These are phyloP conservation scores for Aspergillus conjunctus DNA, from an alignment of 495 filamentous ascomycete species.

Conservation along the genomic window DNA sequence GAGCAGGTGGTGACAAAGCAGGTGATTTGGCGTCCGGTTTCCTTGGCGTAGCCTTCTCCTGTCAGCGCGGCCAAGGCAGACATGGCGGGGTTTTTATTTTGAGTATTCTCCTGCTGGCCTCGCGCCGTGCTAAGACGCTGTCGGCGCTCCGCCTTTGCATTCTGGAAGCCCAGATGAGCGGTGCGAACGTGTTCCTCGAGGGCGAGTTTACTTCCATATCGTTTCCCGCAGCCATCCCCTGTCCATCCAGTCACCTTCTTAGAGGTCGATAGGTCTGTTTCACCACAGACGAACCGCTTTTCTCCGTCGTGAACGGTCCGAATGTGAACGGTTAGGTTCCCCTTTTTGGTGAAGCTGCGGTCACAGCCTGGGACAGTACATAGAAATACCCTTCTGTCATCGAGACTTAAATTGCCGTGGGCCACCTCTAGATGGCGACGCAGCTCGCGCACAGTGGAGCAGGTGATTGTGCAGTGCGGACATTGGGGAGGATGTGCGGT, in stretches of 20 bases:
- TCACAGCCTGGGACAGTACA: slow-evolving; percentile 68
- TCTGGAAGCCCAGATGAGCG: slow-evolving; percentile 64
- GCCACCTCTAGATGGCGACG: slow-evolving; percentile 69
- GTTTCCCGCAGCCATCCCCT: slow-evolving; percentile 66
- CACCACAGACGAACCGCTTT: slow-evolving; percentile 71
- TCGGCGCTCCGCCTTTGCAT: slow-evolving; percentile 47
- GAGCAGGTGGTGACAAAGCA: slow-evolving; percentile 59
- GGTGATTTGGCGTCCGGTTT: slow-evolving; percentile 53
- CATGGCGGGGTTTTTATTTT: slow-evolving; percentile 18
- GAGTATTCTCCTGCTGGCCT: slow-evolving; percentile 19
- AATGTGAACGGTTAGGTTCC: slow-evolving; percentile 78
- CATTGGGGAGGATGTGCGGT: slow-evolving; percentile 74
- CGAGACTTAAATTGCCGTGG: slow-evolving; percentile 62
- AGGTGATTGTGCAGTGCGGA: slow-evolving; percentile 66
- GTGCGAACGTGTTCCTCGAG: slow-evolving; percentile 82
- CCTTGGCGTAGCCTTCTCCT: slow-evolving; percentile 58
- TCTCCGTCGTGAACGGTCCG: slow-evolving; percentile 71
- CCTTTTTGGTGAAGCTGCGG: slow-evolving; percentile 72
- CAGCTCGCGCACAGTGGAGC: slow-evolving; percentile 60
- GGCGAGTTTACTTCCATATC: slow-evolving; percentile 68
- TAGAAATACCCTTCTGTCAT: slow-evolving; percentile 60
- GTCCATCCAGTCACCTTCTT: slow-evolving; percentile 67
- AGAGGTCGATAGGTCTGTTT: slow-evolving; percentile 57
- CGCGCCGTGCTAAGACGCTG: slow-evolving; percentile 39
- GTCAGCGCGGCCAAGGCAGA: slow-evolving; percentile 56